phyloP scores from a whole-genome alignment of 345 rosid species.

The Noccaea caerulescens region DNA sequence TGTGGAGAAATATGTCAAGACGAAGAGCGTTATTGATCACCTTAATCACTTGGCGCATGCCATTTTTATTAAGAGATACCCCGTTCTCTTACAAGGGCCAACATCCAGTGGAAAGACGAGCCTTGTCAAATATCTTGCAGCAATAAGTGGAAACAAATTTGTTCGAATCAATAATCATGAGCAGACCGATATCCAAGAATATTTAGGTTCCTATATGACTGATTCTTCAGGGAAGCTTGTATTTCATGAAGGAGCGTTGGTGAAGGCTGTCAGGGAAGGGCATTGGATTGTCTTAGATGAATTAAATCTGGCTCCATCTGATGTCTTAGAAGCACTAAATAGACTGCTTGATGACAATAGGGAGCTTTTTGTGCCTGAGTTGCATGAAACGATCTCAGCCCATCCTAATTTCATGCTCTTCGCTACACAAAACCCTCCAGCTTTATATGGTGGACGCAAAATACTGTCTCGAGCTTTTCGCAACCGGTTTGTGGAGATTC shows the following conservation, averaged over 20 bases:
- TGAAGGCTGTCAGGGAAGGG: slow-evolving; percentile 88
- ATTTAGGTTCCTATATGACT: slow-evolving; percentile 82
- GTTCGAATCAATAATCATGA: slow-evolving; percentile 96
- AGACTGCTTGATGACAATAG: slow-evolving; percentile 94
- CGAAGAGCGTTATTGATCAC: slow-evolving; percentile 74
- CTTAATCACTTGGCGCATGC: slow-evolving; percentile 83
- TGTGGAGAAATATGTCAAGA: slow-evolving; percentile 64
- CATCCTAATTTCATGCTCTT: slow-evolving; percentile 97
- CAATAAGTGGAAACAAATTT: slow-evolving; percentile 81
- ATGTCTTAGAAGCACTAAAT: slow-evolving; percentile 92
- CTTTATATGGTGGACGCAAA: slow-evolving; percentile 93
- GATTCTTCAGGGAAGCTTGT: slow-evolving; percentile 86
- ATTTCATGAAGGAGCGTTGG: slow-evolving; percentile 92
- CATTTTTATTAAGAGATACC: slow-evolving; percentile 76
- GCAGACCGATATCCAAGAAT: slow-evolving; percentile 93
- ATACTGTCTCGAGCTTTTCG: slow-evolving; percentile 97
- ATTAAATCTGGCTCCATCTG: slow-evolving; percentile 95
- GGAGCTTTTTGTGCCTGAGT: slow-evolving; percentile 92
- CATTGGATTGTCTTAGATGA: slow-evolving; percentile 96
- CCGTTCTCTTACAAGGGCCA: slow-evolving; percentile 95
- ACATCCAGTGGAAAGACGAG: slow-evolving; percentile 99
- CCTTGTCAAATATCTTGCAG: slow-evolving; percentile 94
- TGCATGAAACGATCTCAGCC: slow-evolving; percentile 70
- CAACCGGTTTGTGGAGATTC: slow-evolving; percentile 96
- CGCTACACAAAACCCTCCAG: slow-evolving; percentile 97